Base-by-base conservation (phyloP, 805 yeast species). In the Ogataea siamensis region DNA sequence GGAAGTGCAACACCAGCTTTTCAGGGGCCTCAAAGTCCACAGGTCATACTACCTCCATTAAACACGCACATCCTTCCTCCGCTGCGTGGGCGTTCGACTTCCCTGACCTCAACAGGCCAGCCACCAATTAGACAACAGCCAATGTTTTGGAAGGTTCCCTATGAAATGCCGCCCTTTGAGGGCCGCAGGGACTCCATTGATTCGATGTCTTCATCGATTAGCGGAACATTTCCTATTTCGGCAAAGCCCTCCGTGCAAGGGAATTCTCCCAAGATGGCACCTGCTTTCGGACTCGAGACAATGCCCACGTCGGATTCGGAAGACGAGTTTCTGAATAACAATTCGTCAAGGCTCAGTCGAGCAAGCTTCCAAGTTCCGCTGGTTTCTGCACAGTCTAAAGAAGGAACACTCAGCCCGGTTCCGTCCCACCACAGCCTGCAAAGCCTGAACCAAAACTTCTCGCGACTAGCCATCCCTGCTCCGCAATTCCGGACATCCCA, bases 131-230 rank as follows among this genome's bases (percentile, higher is more conserved):
- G 29, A 15, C 42, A 28, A 7, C 61, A 51, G 33, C 57, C 53
- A 3, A 47, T 62, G 27, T 74, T 77, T 55, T 77, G 83, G 83
- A 77, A 74, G 49, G 82, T 75, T 4, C 82, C 82, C 5, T 74
- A 73, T 50, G 78, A 74, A 44, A 70, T 74, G 71, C 79, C 80
- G 0, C 46, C 40, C 11, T 43, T 47, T 16, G 42, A 44, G 12
- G 46, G 37, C 5, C 46, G 52, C 15, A 55, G 77, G 34, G 65
- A 67, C 3, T 74, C 80, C 1, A 56, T 72, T 4, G 80, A 74
- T 43, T 73, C 79, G 2, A 52, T 73, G 4, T 62, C 72, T 27
- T 73, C 80, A 0, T 67, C 70, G 11, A 65, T 72, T 22, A 67
- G 72, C 24, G 63, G 63, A 3, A 41, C 42, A 46, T 66, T 38